phyloP scores from a whole-genome alignment of 2,329 filamentous ascomycete genomes.

The Cladosporium oxysporum region DNA sequence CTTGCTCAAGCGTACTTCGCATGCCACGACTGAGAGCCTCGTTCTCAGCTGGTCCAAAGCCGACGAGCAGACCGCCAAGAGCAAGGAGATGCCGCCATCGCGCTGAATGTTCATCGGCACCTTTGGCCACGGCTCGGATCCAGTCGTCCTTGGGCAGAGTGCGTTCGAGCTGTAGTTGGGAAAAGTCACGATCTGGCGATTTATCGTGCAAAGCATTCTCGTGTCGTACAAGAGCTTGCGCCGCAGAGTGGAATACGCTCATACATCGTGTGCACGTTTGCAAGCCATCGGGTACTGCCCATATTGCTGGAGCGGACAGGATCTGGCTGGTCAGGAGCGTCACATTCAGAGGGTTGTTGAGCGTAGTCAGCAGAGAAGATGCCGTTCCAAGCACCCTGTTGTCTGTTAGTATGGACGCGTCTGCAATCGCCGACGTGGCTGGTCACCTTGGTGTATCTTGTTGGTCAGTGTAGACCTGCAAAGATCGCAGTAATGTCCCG shows the following conservation, averaged over 20 bases:
- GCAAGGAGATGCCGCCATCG: constrained; percentile 85
- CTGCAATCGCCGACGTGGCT: not conserved
- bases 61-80: constrained; percentile 75
- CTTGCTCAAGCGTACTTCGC: constrained; percentile 68
- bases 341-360: constrained; percentile 75
- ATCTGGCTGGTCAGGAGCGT: constrained; percentile 72
- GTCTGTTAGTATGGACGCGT: constrained; percentile 22
- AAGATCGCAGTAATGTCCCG: constrained; percentile 64
- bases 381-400: constrained; percentile 63
- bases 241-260: constrained; percentile 71
- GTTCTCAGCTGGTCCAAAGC: constrained; percentile 66
- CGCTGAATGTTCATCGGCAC: constrained; percentile 61
- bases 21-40: constrained; percentile 65
- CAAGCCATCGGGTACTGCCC: constrained; percentile 63
- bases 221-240: constrained; percentile 56
- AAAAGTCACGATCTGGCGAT: constrained; percentile 29
- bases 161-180: constrained; percentile 34
- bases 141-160: constrained; percentile 53
- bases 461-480: constrained; percentile 59
- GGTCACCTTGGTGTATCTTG: constrained; percentile 62
- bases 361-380: constrained; percentile 65
- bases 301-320: constrained; percentile 70
- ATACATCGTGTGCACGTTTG: constrained; percentile 66
- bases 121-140: constrained; percentile 59
- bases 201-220: constrained; percentile 40